Evolutionary conservation across 2,329 filamentous ascomycete genomes (phyloP).

Genomic region (Colletotrichum australisinense): DNA sequence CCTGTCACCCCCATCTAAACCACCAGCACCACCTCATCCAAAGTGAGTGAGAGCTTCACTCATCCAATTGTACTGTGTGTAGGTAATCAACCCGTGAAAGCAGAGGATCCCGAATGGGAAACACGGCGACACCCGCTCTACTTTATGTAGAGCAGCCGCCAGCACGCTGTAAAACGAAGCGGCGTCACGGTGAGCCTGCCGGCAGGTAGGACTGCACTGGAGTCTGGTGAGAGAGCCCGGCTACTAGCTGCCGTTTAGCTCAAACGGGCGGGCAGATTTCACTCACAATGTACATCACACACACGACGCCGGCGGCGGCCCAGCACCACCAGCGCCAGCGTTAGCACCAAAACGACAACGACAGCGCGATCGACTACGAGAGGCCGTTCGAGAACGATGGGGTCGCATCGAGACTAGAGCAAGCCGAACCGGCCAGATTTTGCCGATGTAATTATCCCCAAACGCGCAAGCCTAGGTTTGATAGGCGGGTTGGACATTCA

Average conservation of each 20-base stretch:
- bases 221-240: too few relatives aligned
- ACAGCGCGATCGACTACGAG: background rate
- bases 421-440: constrained; percentile 2
- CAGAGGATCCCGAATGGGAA: background rate
- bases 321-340: background rate
- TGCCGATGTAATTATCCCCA: constrained; percentile 16
- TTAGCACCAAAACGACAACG: background rate
- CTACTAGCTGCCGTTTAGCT: constrained; percentile 2
- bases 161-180: background rate
- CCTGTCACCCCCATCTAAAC: background rate
- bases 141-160: background rate
- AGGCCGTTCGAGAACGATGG: background rate
- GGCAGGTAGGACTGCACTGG: background rate
- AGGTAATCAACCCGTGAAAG: background rate
- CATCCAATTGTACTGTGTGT: background rate
- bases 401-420: constrained; percentile 6
- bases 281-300: constrained; percentile 25
- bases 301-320: background rate
- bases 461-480: constrained; percentile 12
- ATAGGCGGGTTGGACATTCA: background rate
- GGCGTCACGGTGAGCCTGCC: background rate
- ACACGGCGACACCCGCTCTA: background rate
- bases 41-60: background rate
- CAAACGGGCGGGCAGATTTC: background rate
- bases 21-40: background rate